Conservation (phyloP, 1,284 basidiomycete species). For the Rhodotorula sp. region DNA sequence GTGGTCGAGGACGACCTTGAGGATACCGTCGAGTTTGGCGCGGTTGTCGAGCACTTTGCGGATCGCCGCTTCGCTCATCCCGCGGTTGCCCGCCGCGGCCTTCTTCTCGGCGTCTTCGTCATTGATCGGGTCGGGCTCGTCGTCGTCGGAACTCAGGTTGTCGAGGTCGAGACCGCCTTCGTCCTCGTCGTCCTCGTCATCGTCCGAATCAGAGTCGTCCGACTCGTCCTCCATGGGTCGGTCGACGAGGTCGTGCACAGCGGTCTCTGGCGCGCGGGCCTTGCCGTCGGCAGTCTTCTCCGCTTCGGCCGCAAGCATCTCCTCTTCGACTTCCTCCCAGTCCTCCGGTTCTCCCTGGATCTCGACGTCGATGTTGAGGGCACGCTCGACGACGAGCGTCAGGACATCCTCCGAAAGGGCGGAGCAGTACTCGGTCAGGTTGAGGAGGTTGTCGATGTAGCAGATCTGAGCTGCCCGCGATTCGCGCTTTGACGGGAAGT, state of each 20-base stretch:
- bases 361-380: constrained; percentile 95
- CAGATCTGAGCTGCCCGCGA: constrained; percentile 76
- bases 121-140: constrained; percentile 52
- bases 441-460: constrained; percentile 87
- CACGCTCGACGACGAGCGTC: constrained; percentile 80
- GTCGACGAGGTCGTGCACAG: constrained; percentile 41
- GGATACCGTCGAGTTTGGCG: constrained; percentile 83
- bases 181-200: constrained; percentile 46
- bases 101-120: constrained; percentile 60
- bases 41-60: constrained; percentile 79
- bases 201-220: constrained; percentile 59
- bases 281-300: constrained; percentile 56
- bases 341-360: constrained; percentile 96
- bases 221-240: constrained; percentile 55
- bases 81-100: constrained; percentile 37
- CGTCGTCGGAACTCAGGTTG: constrained; percentile 57
- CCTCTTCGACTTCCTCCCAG: constrained; percentile 59
- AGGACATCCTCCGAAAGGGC: constrained; percentile 83
- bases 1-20: constrained; percentile 80
- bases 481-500: constrained; percentile 94
- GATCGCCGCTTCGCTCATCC: constrained; percentile 43
- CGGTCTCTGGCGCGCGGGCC: constrained; percentile 27
- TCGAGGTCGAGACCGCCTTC: constrained; percentile 38
- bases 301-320: constrained; percentile 54
- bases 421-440: constrained; percentile 82